phyloP scores from a whole-genome alignment of 202 grass and related monocot genomes.

The Bolboschoenoplectus hybrid region DNA sequence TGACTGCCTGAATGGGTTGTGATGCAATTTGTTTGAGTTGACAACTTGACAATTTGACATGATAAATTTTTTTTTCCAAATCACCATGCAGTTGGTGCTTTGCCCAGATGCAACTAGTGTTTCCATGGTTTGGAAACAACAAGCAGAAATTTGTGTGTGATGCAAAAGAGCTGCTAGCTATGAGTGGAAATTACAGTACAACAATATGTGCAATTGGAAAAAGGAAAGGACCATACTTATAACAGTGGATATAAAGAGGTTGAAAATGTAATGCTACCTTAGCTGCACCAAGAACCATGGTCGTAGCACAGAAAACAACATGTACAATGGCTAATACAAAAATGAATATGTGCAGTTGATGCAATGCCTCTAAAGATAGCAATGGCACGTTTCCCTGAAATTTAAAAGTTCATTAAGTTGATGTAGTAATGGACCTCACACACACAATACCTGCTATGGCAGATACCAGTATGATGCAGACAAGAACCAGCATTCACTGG shows the following conservation, averaged over 20 bases:
- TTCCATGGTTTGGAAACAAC: neutral
- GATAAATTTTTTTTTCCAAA: neutral
- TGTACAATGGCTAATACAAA: constrained; percentile 77
- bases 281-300: constrained; percentile 68
- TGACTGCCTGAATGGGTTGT: neutral
- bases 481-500: neutral
- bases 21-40: constrained; percentile 7
- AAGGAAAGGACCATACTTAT: neutral
- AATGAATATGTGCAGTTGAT: constrained; percentile 79
- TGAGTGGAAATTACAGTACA: neutral
- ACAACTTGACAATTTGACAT: constrained; percentile 13
- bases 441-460: neutral
- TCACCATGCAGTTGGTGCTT: neutral
- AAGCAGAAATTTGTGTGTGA: neutral
- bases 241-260: neutral
- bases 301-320: constrained; percentile 70
- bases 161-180: neutral
- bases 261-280: constrained; percentile 50
- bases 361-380: constrained; percentile 67
- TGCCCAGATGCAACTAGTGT: neutral
- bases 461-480: neutral
- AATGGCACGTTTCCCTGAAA: constrained; percentile 65
- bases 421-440: neutral
- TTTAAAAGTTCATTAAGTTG: neutral
- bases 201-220: too few relatives aligned